phyloP scores from a whole-genome alignment of 257 asterid genomes.

The Scutellaria barbata region DNA sequence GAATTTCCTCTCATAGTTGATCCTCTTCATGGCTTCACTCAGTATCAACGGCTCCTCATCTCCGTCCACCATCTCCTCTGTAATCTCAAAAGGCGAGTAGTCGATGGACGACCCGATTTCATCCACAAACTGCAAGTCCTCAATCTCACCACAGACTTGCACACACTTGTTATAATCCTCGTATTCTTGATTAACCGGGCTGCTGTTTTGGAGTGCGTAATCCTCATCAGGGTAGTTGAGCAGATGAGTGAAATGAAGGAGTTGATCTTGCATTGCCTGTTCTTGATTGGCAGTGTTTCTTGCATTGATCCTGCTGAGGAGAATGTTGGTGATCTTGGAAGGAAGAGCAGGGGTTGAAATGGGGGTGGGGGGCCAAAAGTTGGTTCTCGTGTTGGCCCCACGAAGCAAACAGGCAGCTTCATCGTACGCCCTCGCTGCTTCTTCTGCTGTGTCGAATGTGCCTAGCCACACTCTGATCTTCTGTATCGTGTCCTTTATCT shows the following conservation, averaged over 20 bases:
- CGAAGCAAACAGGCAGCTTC: slow-evolving; percentile 90
- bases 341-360: slow-evolving; percentile 62
- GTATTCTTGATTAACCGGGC: not conserved
- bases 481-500: slow-evolving; percentile 79
- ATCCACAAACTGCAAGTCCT: slow-evolving; percentile 72
- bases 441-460: slow-evolving; percentile 82
- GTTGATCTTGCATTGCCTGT: slow-evolving; percentile 35
- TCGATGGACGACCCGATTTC: slow-evolving; percentile 53
- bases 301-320: slow-evolving; percentile 67
- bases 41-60: slow-evolving; percentile 45
- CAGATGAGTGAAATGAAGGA: slow-evolving; percentile 55
- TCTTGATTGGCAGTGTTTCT: slow-evolving; percentile 52
- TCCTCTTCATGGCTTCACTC: slow-evolving; percentile 69
- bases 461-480: slow-evolving; percentile 83
- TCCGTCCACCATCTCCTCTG: slow-evolving; percentile 54
- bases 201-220: slow-evolving; percentile 30
- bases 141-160: slow-evolving; percentile 33
- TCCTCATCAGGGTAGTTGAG: slow-evolving; percentile 60
- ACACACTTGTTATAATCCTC: slow-evolving; percentile 27
- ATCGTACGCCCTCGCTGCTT: slow-evolving; percentile 79
- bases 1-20: slow-evolving; percentile 77
- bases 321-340: slow-evolving; percentile 72
- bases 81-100: slow-evolving; percentile 71
- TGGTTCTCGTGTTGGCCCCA: slow-evolving; percentile 81
- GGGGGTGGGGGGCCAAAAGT: slow-evolving; percentile 80